phyloP scores from a whole-genome alignment of 352 stramenopile genomes.

The Phytophthora pistaciae region DNA sequence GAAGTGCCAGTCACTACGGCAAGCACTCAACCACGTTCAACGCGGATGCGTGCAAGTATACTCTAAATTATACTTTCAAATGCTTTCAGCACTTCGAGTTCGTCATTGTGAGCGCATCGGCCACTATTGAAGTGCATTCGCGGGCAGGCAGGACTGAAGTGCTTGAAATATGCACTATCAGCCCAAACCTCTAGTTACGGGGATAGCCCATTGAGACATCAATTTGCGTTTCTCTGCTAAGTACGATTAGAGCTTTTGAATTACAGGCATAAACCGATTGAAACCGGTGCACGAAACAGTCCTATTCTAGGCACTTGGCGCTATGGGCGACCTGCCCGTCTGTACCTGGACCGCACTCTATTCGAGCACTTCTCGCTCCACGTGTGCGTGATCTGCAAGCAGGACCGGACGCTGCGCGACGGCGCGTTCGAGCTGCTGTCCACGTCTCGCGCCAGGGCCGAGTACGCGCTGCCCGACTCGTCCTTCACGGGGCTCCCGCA shows the following conservation, averaged over 20 bases:
- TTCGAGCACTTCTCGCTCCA: constrained; percentile 59
- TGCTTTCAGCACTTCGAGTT: no score
- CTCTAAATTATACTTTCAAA: no score
- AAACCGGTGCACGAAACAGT: no score
- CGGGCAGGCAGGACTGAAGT: no score
- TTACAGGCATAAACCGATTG: no score
- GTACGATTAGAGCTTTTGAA: no score
- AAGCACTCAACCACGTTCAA: constrained; percentile 58
- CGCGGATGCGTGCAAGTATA: constrained; percentile 26
- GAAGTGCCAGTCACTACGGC: constrained; percentile 55
- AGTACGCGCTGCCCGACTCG: constrained; percentile 73
- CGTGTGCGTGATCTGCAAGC: constrained; percentile 74
- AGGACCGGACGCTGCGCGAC: constrained; percentile 57
- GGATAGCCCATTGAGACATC: no score
- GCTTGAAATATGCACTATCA: no score
- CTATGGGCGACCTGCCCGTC: constrained; percentile 28
- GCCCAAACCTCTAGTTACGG: no score
- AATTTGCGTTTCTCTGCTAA: no score
- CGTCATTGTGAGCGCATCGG: no score
- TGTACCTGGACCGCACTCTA: constrained; percentile 60
- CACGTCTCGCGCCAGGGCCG: constrained; percentile 61
- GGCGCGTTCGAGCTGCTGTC: constrained; percentile 70
- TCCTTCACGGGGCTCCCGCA: constrained; percentile 59
- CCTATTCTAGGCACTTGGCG: neutral
- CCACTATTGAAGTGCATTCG: no score